These are phyloP conservation scores for Allomyces javanicus DNA, from an alignment of 192 early-diverging fungal genomes.

Conservation along the genomic window DNA sequence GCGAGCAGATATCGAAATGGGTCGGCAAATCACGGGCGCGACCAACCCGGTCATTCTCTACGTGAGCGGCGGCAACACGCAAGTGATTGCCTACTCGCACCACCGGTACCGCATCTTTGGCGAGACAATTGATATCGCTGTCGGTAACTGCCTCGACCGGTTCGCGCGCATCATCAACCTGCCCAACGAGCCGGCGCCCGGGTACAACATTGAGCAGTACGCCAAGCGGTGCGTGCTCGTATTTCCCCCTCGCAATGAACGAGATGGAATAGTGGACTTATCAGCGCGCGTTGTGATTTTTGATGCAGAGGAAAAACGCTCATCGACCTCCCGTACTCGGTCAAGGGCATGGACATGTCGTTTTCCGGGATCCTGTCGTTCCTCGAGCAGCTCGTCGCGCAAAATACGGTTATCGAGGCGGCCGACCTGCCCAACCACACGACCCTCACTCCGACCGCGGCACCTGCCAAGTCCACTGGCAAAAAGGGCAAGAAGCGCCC, in stretches of 20 bases:
- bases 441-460: neutral
- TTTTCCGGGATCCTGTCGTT: conserved; percentile 87
- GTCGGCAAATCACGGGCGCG: conserved; percentile 84
- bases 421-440: conserved; percentile 2
- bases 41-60: conserved; percentile 88
- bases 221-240: conserved; percentile 52
- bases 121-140: conserved; percentile 92
- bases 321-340: conserved; percentile 81
- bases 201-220: conserved; percentile 92
- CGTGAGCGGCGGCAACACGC: conserved; percentile 95
- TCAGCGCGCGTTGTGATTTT: neutral
- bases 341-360: conserved; percentile 99
- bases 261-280: neutral
- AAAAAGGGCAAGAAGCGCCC: neutral
- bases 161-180: conserved; percentile 86
- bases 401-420: conserved; percentile 10
- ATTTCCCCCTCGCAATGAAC: neutral
- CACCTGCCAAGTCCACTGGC: neutral
- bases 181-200: conserved; percentile 90
- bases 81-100: conserved; percentile 94
- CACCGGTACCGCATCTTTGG: conserved; percentile 91
- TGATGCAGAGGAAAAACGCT: conserved; percentile 61
- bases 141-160: conserved; percentile 94
- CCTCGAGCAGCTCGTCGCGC: conserved; percentile 51
- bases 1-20: conserved; percentile 81